Percentiles rank a stretch among this genome's conserved stretches.
Evolutionary conservation across 2,329 filamentous ascomycete genomes (phyloP).

Genomic region (Aspergillus sojae): DNA sequence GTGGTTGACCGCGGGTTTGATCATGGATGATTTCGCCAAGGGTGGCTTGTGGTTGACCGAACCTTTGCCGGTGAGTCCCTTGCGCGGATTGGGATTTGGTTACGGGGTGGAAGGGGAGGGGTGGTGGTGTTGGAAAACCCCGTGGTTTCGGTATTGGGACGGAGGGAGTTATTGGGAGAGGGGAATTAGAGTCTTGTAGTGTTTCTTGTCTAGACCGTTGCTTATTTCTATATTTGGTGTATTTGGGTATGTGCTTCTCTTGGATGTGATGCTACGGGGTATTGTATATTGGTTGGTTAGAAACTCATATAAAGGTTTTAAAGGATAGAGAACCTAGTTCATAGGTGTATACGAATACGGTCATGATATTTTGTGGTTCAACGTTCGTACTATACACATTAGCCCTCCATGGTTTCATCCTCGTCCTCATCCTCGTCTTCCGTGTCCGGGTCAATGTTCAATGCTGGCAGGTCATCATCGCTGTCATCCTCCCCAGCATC

Average conservation of each 20-base stretch:
- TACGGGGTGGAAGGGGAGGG: slow-evolving; percentile 62
- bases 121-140: slow-evolving; percentile 68
- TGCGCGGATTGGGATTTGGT: slow-evolving; percentile 69
- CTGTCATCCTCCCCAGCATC: slow-evolving; percentile 42
- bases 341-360: slow-evolving; percentile 1
- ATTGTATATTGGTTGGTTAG: background rate
- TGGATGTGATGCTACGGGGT: background rate
- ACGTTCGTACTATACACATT: background rate
- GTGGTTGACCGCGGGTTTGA: slow-evolving; percentile 62
- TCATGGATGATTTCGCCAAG: slow-evolving; percentile 76
- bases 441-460: slow-evolving; percentile 52
- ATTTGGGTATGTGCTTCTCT: background rate
- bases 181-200: slow-evolving; percentile 45
- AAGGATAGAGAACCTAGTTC: background rate
- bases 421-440: slow-evolving; percentile 49
- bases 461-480: slow-evolving; percentile 53
- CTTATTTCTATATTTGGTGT: background rate
- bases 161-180: slow-evolving; percentile 67
- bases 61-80: slow-evolving; percentile 73
- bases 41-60: slow-evolving; percentile 80
- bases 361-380: background rate
- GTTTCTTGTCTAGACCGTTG: background rate
- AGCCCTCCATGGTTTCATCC: slow-evolving; percentile 22
- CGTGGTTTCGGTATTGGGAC: slow-evolving; percentile 60
- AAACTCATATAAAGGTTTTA: background rate